Percentiles rank a stretch among this genome's conserved stretches.
Evolutionary conservation across 2,329 filamentous ascomycete species (phyloP).

Genomic region (Orbilia brochopaga): DNA sequence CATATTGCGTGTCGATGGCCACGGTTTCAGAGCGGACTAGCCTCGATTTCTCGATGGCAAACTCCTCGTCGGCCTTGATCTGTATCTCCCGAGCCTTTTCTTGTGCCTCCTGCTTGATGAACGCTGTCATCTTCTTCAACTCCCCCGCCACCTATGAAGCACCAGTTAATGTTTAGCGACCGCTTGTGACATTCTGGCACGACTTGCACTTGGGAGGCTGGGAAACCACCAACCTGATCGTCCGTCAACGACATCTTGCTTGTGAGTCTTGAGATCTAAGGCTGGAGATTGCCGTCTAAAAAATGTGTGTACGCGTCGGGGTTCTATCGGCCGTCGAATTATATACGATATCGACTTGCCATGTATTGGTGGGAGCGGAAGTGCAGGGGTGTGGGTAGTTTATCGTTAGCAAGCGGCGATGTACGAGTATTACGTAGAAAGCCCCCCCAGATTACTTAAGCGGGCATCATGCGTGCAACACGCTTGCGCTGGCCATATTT

Average conservation of each 20-base stretch:
- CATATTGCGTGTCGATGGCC: conserved; percentile 88
- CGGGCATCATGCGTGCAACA: not conserved
- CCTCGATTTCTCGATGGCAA: conserved; percentile 98
- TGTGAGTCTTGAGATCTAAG: not conserved
- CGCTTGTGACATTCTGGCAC: not conserved
- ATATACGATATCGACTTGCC: conserved; percentile 1
- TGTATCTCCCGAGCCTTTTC: conserved; percentile 98
- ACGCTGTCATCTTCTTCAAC: conserved; percentile 99
- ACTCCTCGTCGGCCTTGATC: conserved; percentile 98
- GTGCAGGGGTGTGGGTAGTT: not conserved
- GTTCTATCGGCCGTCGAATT: conserved; percentile 8
- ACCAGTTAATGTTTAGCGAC: conserved; percentile 55
- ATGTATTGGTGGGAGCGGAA: not conserved
- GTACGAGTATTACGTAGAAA: not conserved
- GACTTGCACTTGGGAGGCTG: not conserved
- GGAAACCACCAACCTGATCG: conserved; percentile 34
- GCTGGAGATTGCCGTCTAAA: not conserved
- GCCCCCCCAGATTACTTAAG: not conserved
- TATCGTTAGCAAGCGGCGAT: not conserved
- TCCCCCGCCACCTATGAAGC: conserved; percentile 82
- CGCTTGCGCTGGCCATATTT: not conserved
- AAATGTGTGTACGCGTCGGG: conserved; percentile 1
- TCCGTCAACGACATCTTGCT: conserved; percentile 37
- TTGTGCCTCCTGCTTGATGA: conserved; percentile 97
- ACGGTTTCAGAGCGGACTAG: conserved; percentile 94